phyloP scores from a whole-genome alignment of 139 green algal genomes.

The Cymbomonas tetramitiformis region DNA sequence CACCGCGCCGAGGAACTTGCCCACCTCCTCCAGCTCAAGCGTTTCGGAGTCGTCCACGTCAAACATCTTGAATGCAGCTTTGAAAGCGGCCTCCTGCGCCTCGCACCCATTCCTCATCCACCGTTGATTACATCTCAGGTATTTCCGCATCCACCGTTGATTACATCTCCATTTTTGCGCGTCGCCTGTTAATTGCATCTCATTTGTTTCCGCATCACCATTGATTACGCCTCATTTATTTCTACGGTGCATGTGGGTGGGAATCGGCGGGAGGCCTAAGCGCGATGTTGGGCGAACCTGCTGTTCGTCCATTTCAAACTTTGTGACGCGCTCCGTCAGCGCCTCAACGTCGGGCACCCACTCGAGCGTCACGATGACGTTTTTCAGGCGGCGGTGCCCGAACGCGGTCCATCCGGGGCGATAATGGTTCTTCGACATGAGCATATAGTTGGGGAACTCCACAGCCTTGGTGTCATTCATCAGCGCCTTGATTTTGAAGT shows the following conservation, averaged over 20 bases:
- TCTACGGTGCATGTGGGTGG: too few relatives aligned
- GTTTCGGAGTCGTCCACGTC: background rate
- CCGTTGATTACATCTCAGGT: too few relatives aligned
- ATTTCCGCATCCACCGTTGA: background rate
- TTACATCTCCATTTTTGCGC: background rate
- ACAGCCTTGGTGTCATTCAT: background rate
- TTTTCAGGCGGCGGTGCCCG: slow-evolving; percentile 17
- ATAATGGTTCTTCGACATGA: slow-evolving; percentile 14
- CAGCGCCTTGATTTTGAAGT: slow-evolving; percentile 7
- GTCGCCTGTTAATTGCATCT: too few relatives aligned
- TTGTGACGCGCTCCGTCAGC: too few relatives aligned
- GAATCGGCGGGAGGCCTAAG: too few relatives aligned
- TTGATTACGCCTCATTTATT: too few relatives aligned
- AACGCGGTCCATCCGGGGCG: slow-evolving; percentile 2
- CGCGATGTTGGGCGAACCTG: background rate
- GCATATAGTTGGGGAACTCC: slow-evolving; percentile 4
- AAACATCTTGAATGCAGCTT: slow-evolving; percentile 12
- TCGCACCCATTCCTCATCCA: too few relatives aligned
- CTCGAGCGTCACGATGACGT: slow-evolving; percentile 15
- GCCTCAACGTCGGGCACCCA: too few relatives aligned
- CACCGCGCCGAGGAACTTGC: too few relatives aligned
- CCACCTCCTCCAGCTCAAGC: slow-evolving; percentile 2
- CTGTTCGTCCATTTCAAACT: too few relatives aligned
- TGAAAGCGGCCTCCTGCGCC: slow-evolving; percentile 1
- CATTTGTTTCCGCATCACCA: background rate